Base-by-base conservation (phyloP, 1,284 basidiomycete genomes). In the Cutaneotrichosporon curvatum region DNA sequence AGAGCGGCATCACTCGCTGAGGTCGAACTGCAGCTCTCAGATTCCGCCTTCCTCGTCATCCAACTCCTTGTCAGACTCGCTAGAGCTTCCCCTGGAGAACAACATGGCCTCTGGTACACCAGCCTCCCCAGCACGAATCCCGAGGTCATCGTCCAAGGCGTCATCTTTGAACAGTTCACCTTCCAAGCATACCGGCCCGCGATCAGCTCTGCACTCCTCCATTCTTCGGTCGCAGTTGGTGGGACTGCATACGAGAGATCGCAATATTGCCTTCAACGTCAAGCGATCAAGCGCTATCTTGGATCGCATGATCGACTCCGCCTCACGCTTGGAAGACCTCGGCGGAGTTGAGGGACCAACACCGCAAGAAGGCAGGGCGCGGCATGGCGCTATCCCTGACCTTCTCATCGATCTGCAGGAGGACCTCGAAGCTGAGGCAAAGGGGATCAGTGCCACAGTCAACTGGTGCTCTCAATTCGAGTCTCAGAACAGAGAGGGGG, bases 141-240 rank as follows among this genome's bases (percentile, higher is more conserved):
- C n/a, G 25, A 36, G 16, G 14, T 20, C 35, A 18, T 14, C 16
- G 6, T 18, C n/a, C 35, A 36, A 18, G 16, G 12, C 16, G n/a
- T 18, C 19, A 18, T 18, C 35, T 14, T 14, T 36, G 35, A 19
- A 9, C 16, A 23, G 21, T 14, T 44, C 47, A 11, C 42, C 47
- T 3, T 40, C 37, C 18, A 48, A 43, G 34, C 3, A 11, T 7
- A 14, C 19, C 9, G 15, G 32, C 7, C 36, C 43, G 19, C 43
- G 43, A 16, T 45, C 45, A 5, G 45, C 53, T 14, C 45, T 61
- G 3, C 50, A 58, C 45, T 34, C 47, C 16, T 50, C 50, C 10
- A 50, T 38, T 68, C 78, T 40, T 74, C 82, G 37, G 84, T 62
- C 63, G 0, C 87, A 63, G 79, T 82, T 68, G 16, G 50, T 63